Percentiles rank a stretch among this genome's conserved stretches.
phyloP scores from a whole-genome alignment of 2,329 filamentous ascomycete species.

The Colletotrichum caudatum region DNA sequence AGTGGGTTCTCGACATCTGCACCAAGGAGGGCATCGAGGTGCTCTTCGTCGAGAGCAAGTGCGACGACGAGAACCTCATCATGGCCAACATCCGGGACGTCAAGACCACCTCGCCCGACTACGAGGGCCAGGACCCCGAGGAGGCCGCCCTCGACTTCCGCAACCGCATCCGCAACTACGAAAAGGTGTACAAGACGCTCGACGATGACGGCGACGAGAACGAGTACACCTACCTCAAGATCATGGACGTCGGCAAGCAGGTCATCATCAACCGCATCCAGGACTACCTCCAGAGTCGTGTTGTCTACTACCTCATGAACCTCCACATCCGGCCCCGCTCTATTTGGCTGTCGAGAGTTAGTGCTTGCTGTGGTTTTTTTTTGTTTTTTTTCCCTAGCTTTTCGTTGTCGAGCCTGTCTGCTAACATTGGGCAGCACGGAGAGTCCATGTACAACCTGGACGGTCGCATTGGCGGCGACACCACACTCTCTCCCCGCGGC shows the following conservation, averaged over 20 bases:
- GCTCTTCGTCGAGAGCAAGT: constrained; percentile 96
- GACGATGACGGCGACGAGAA: constrained; percentile 84
- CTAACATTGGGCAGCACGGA: constrained; percentile 74
- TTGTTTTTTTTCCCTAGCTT: too few relatives aligned
- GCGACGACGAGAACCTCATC: constrained; percentile 94
- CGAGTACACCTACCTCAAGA: constrained; percentile 93
- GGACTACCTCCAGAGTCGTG: constrained; percentile 94
- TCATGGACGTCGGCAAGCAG: constrained; percentile 95
- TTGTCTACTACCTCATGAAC: constrained; percentile 99
- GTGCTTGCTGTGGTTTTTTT: constrained; percentile 52
- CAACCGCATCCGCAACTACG: constrained; percentile 95
- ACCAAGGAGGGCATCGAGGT: constrained; percentile 84
- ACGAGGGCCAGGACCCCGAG: constrained; percentile 93
- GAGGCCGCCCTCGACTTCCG: constrained; percentile 91
- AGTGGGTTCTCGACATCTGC: constrained; percentile 90
- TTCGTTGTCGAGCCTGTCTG: background rate
- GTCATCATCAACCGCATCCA: constrained; percentile 98
- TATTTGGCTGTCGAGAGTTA: constrained; percentile 93
- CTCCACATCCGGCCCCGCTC: constrained; percentile 96
- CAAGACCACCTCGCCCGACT: constrained; percentile 96
- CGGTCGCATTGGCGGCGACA: constrained; percentile 93
- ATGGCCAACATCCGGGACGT: constrained; percentile 99
- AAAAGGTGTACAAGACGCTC: constrained; percentile 95
- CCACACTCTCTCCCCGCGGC: constrained; percentile 85
- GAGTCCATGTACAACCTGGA: constrained; percentile 93